Percentiles rank a stretch among this genome's conserved stretches.
These are phyloP conservation scores for Beauveria australis DNA, from an alignment of 2,329 filamentous ascomycete genomes.

Conservation along the genomic window DNA sequence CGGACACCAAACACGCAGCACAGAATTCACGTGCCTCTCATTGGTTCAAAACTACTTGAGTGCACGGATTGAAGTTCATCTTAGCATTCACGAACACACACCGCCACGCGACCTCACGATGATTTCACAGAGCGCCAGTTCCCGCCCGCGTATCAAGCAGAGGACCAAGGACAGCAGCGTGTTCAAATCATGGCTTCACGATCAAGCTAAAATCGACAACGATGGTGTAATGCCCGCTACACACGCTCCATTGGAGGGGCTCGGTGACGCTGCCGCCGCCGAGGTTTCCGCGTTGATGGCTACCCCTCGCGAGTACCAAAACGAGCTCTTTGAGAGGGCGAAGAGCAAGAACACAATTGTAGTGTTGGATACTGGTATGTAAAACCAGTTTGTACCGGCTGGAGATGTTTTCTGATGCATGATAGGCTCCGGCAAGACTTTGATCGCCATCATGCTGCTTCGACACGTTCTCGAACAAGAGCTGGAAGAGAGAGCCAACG, in stretches of 20 bases:
- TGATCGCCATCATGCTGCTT: conserved; percentile 86
- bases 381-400: fast-evolving
- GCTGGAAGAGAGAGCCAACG: conserved; percentile 56
- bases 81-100: not conserved
- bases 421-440: conserved; percentile 79
- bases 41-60: too few species aligned
- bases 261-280: not conserved
- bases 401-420: conserved; percentile 5
- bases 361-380: conserved; percentile 75
- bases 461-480: conserved; percentile 70
- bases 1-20: not conserved
- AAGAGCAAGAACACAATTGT: conserved; percentile 83
- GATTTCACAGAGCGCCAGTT: not conserved
- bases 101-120: not conserved
- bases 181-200: not conserved
- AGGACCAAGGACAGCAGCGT: not conserved
- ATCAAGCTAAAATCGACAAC: not conserved
- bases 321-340: conserved; percentile 82
- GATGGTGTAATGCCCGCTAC: not conserved
- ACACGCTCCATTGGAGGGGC: not conserved
- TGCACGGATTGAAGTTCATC: not conserved
- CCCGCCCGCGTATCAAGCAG: not conserved
- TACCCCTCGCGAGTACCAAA: conserved; percentile 80
- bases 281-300: conserved; percentile 23
- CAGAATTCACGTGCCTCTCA: not conserved